These are phyloP conservation scores for Nothopassalora personata DNA, from an alignment of 2,329 filamentous ascomycete species.

Conservation along the genomic window DNA sequence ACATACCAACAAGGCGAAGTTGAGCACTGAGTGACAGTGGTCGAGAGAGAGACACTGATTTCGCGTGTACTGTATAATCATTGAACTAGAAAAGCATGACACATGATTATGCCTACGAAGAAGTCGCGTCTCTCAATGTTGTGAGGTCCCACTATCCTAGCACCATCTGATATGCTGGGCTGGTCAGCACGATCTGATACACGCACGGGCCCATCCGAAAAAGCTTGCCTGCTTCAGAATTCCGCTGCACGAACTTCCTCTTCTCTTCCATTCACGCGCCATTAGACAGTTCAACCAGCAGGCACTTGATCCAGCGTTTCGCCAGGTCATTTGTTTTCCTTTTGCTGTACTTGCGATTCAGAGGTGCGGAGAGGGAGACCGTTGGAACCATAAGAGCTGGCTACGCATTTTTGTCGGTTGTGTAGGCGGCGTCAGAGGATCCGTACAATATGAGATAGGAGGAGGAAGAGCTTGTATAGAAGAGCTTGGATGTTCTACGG, in stretches of 20 bases:
- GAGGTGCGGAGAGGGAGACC: conserved; percentile 23
- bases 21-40: not conserved
- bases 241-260: not conserved
- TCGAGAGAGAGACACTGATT: not conserved
- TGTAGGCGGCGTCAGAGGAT: conserved; percentile 27
- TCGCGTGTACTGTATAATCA: too few relatives aligned
- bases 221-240: not conserved
- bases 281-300: conserved; percentile 19
- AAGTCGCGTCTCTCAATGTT: not conserved
- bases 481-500: not conserved
- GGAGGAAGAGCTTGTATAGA: not conserved
- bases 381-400: conserved; percentile 27
- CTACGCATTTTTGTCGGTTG: conserved; percentile 21
- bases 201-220: not conserved
- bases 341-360: conserved; percentile 24
- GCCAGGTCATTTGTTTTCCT: conserved; percentile 1
- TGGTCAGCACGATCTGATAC: not conserved
- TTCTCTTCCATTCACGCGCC: conserved; percentile 9
- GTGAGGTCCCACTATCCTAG: not conserved
- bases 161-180: not conserved
- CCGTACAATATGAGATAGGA: conserved; percentile 14
- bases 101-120: not conserved
- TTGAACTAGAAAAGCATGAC: not conserved
- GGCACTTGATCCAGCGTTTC: conserved; percentile 10
- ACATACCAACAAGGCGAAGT: not conserved